Conservation (phyloP, 805 yeast species). For the Teunomyces pallodes region DNA sequence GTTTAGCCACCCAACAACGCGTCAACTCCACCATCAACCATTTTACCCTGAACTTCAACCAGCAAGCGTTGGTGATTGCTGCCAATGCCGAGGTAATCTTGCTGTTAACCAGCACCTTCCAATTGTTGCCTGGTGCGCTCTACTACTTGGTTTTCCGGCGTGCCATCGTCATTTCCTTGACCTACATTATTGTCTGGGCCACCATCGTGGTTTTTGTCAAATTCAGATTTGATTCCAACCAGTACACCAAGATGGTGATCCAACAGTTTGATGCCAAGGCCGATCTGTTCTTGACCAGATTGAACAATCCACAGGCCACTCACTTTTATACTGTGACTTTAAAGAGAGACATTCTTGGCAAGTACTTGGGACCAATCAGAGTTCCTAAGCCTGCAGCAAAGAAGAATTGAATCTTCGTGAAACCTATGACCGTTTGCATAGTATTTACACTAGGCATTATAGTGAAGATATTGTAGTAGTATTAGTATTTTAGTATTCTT, state of each 20-base stretch:
- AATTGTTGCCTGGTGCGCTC: constrained; percentile 23
- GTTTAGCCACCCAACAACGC: constrained; percentile 36
- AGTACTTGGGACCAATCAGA: constrained; percentile 20
- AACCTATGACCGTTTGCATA: too few species aligned
- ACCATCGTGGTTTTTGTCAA: constrained; percentile 31
- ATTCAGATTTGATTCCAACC: constrained; percentile 33
- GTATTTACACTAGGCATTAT: too few species aligned
- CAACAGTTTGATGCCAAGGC: constrained; percentile 44
- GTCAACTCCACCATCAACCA: constrained; percentile 26
- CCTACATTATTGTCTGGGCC: constrained; percentile 33
- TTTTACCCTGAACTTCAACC: constrained; percentile 31
- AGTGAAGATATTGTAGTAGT: not conserved
- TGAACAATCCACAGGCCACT: constrained; percentile 9
- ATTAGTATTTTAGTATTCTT: not conserved
- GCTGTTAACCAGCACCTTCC: constrained; percentile 19
- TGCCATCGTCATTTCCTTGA: constrained; percentile 24
- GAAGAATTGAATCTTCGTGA: not conserved
- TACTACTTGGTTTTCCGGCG: constrained; percentile 21
- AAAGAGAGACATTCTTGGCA: constrained; percentile 14
- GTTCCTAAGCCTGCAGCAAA: constrained; percentile 16
- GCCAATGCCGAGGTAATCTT: constrained; percentile 36
- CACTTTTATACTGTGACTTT: constrained; percentile 18
- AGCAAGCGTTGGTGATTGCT: constrained; percentile 37
- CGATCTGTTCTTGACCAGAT: constrained; percentile 20
- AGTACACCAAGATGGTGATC: constrained; percentile 38